Conservation (phyloP, 257 asterid species). For the Nicotiana obtusifolia region DNA sequence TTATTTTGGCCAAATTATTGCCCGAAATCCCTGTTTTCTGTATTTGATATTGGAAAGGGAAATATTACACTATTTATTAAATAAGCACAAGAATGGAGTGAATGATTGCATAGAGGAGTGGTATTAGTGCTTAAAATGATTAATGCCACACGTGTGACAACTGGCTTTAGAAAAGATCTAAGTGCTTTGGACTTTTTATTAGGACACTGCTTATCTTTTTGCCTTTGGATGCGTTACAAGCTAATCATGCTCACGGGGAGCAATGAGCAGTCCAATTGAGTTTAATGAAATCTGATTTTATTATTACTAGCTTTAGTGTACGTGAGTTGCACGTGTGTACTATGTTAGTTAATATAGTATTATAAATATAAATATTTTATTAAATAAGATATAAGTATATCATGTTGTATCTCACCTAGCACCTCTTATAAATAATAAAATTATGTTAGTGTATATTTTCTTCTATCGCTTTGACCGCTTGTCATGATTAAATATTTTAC, state of each 20-base stretch:
- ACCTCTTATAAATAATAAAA: no score
- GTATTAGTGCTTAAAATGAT: constrained; percentile 64
- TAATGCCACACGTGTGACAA: constrained; percentile 70
- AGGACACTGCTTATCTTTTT: neutral
- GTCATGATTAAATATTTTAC: no score
- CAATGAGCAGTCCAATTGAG: neutral
- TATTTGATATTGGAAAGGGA: constrained; percentile 1
- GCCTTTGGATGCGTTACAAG: neutral
- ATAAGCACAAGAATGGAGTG: constrained; percentile 36
- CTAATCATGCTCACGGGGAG: constrained; percentile 34
- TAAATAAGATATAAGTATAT: no score
- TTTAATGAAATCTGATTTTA: neutral
- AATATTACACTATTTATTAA: constrained; percentile 10
- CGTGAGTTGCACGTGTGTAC: no score
- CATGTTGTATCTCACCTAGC: no score
- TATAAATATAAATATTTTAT: no score
- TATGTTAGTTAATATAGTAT: no score
- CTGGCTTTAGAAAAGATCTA: constrained; percentile 45
- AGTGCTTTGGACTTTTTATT: constrained; percentile 10
- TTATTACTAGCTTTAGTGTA: no score
- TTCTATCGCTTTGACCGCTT: no score
- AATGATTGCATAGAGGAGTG: constrained; percentile 49
- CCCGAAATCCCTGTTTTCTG: no score
- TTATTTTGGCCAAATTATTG: neutral
- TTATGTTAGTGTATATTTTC: no score